Percentiles rank a stretch among this genome's conserved stretches.
Evolutionary conservation across 805 yeast species (phyloP).

Genomic region (Candida pini): DNA sequence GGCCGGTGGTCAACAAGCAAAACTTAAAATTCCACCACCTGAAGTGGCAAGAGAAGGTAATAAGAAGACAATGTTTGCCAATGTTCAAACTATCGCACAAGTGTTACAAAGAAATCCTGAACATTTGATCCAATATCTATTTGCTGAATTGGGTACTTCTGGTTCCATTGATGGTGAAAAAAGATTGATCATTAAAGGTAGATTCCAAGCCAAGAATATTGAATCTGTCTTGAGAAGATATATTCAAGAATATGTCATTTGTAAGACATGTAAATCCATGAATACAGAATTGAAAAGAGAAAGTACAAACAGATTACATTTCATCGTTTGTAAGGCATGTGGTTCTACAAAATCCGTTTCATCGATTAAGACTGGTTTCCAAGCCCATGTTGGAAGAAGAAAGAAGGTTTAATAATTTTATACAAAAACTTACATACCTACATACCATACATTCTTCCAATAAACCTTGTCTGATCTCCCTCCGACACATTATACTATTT

Average conservation of each 20-base stretch:
- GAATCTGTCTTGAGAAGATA: constrained; percentile 95
- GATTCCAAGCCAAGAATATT: constrained; percentile 95
- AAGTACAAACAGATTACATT: constrained; percentile 91
- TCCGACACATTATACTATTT: too few relatives aligned
- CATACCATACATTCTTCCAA: too few relatives aligned
- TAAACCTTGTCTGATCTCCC: too few relatives aligned
- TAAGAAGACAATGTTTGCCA: constrained; percentile 93
- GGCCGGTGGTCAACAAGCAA: constrained; percentile 93
- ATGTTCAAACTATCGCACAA: constrained; percentile 90
- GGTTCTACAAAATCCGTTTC: constrained; percentile 96
- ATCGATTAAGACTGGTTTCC: constrained; percentile 99
- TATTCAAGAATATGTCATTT: constrained; percentile 94
- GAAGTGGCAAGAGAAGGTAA: constrained; percentile 94
- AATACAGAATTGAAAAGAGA: constrained; percentile 95
- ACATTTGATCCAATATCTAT: constrained; percentile 91
- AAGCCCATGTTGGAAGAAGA: constrained; percentile 93
- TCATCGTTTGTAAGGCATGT: constrained; percentile 96
- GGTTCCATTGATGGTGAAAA: constrained; percentile 98
- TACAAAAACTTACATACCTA: too few relatives aligned
- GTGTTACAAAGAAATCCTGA: constrained; percentile 95
- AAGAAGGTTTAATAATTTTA: too few relatives aligned
- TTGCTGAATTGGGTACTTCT: constrained; percentile 98
- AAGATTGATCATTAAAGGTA: constrained; percentile 95
- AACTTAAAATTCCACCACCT: constrained; percentile 97
- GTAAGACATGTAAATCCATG: constrained; percentile 98